Evolutionary conservation across 371 early-diverging fungal species (phyloP), one percentile per base, ranked within the genome.

Genomic region (Mucor circinelloides): DNA sequence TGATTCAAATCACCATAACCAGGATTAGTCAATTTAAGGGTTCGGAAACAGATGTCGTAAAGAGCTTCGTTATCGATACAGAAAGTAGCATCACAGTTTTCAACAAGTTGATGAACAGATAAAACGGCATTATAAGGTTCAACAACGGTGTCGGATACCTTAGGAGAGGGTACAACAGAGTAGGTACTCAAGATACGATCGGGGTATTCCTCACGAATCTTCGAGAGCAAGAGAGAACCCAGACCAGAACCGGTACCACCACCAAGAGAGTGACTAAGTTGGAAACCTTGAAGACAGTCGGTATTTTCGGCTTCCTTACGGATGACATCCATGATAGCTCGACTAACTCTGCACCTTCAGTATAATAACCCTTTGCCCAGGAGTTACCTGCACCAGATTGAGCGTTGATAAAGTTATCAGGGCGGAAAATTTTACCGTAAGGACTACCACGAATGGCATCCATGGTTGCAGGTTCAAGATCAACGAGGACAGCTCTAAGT

Each of bases 391-490:
- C 96, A 66, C 95, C 96, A 60, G 86, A 90, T 76, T 94, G 91
- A 21, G 92, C 95, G 81, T 87, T 86, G 57, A 95, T 84, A 64
- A 93, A 94, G 81, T 93, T 94, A 69, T 95, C 96, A 50, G 96
- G 96, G 67, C 94, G 89, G 85, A 92, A 95, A 34, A 95, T 78
- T 58, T 84, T 74, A 30, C 91, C 91, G 64, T 86, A 89, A 30
- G 86, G 79, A 42, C 91, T 81, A 56, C 87, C 74, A 78, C 88
- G 93, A 72, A 98, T 92, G 52, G 94, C 90, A 77, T 99, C 99
- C 94, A 99, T 97, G 60, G 99, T 98, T 48, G 99, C 99, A 48
- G 99, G 99, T 86, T 99, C 99, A 34, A 99, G 86, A 84, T 99
- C 99, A 54, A 99, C 95, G 38, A 99, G 86, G 70, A 99, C 97